Conservation (phyloP, 441 rosid species). For the Gossypium schwendimanii region DNA sequence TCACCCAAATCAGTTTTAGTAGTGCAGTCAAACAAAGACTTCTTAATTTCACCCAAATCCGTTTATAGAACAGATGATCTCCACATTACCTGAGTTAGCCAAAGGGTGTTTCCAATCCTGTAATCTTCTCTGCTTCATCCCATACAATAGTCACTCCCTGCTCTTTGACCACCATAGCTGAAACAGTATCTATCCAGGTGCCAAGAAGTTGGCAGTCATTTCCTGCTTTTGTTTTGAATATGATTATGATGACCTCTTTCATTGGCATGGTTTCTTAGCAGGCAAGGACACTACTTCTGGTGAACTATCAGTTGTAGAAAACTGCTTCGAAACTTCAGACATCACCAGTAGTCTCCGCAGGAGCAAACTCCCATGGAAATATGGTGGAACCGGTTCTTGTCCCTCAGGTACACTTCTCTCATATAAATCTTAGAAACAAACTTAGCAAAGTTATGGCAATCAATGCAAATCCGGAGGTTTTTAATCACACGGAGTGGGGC, state of each 20-base stretch:
- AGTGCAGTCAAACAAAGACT: background rate
- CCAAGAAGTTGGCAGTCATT: background rate
- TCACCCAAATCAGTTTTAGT: background rate
- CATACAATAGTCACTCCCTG: background rate
- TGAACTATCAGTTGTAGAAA: background rate
- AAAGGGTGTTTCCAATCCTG: background rate
- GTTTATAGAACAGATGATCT: background rate
- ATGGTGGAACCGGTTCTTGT: slow-evolving; percentile 69
- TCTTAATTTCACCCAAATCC: background rate
- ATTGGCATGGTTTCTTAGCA: background rate
- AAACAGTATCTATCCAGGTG: background rate
- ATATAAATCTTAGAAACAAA: slow-evolving; percentile 46
- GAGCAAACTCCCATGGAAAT: slow-evolving; percentile 56
- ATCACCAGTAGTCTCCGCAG: slow-evolving; percentile 81
- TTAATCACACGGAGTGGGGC: slow-evolving; percentile 60
- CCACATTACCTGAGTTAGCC: background rate
- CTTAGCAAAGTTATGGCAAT: slow-evolving; percentile 82
- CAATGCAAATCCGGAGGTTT: slow-evolving; percentile 76
- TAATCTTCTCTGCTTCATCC: background rate
- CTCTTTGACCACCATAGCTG: background rate
- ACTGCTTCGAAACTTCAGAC: background rate
- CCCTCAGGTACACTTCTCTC: slow-evolving; percentile 56
- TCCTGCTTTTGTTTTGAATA: background rate
- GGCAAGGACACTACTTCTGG: background rate
- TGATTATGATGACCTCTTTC: background rate